Base-by-base conservation (phyloP, 2,329 filamentous ascomycete species). In the Fusarium sp. region DNA sequence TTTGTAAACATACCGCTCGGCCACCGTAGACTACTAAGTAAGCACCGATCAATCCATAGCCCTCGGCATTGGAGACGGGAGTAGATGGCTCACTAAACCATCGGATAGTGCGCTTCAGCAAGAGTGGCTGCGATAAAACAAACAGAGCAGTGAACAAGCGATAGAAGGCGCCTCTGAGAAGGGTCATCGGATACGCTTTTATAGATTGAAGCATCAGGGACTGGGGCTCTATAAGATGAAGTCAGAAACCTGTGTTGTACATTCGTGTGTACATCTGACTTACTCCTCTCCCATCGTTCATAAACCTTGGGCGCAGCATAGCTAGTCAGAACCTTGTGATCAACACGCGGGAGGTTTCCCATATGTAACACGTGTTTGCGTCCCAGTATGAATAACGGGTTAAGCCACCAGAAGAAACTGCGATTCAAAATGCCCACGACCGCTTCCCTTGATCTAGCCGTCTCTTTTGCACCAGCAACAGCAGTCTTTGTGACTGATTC, bases 391-490 rank as follows among this genome's bases (percentile, higher is more conserved):
- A 48, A 48, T 22, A 48, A 48, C 18, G 45, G 26, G 22, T 48
- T 48, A 22, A 48, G 28, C 45, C 45, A 48, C 45, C 45, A 48
- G 28, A 48, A 48, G 30, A 48, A 30, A 48, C 45, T 48, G 28
- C 45, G 28, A 33, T 48, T 48, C 20, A 48, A 22, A n/a, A 48
- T 30, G 20, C 45, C 30, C 28, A 30, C 28, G 8, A 48, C 10
- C 45, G 12, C 45, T 48, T 48, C 45, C 24, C 24, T 44, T 48
- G 45, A 36, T 57, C 57, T 16, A 44, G 24, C 24, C 39, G 48
- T 36, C 20, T 54, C 36, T 86, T 84, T 6, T 83, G 58, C 38
- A 56, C 35, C 30, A 20, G 75, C 70, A 5, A 54, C 33, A 42
- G 58, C n/a, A 63, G 41, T 44, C 24, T 44, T 44, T 44, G 41